Conservation (phyloP, 1,284 basidiomycete species). For the Ganoderma sinense region DNA sequence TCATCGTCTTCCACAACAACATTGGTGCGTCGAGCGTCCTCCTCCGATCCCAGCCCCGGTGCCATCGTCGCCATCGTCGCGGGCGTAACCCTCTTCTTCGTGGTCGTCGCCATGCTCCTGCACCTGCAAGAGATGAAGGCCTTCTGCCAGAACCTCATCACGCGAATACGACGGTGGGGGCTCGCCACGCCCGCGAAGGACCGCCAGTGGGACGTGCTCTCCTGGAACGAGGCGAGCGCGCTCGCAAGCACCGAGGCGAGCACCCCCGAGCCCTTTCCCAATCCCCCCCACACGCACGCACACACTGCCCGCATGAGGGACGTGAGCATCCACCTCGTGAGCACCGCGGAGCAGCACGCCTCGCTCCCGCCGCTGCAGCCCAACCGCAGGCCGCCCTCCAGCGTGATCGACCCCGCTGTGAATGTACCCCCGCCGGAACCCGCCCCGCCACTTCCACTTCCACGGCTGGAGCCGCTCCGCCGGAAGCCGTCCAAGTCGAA, state of each 20-base stretch:
- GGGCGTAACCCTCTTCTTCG: not conserved
- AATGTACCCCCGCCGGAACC: not conserved
- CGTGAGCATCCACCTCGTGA: not conserved
- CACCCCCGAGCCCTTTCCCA: not conserved
- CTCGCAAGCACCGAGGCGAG: not conserved
- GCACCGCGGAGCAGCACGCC: constrained; percentile 4
- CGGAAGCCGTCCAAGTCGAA: constrained; percentile 22
- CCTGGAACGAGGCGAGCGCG: not conserved
- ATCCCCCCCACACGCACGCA: too few species aligned
- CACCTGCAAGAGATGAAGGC: not conserved
- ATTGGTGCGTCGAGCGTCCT: constrained; percentile 2
- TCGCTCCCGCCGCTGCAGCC: constrained; percentile 1
- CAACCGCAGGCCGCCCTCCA: constrained; percentile 3
- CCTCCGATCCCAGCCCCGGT: not conserved
- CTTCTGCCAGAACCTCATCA: not conserved
- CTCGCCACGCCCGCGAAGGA: constrained; percentile 5
- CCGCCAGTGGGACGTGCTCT: constrained; percentile 2
- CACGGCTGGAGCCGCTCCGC: constrained; percentile 19
- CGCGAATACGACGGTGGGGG: not conserved
- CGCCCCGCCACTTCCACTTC: constrained; percentile 4
- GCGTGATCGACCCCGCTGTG: not conserved
- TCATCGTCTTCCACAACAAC: not conserved
- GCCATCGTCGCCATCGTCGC: not conserved
- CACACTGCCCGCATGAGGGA: constrained; percentile 3
- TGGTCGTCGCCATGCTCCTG: not conserved